Conservation (phyloP, 1,284 basidiomycete genomes). For the Melanopsichium pennsylvanicum region DNA sequence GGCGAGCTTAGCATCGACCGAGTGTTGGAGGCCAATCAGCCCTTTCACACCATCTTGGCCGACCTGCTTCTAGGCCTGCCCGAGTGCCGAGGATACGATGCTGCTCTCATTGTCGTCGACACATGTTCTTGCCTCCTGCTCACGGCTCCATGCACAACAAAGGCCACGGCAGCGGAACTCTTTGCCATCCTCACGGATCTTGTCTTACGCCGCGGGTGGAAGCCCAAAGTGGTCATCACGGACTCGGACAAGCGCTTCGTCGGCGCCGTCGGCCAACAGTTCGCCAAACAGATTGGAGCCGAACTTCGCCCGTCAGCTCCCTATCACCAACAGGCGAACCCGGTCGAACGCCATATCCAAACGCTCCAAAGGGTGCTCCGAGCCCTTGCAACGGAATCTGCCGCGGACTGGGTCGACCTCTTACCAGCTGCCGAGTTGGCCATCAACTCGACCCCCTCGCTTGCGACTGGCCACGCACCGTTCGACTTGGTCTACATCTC, state of each 20-base stretch:
- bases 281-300: background rate
- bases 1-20: background rate
- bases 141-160: background rate
- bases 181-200: background rate
- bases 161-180: background rate
- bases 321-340: constrained; percentile 3
- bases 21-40: background rate
- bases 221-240: background rate
- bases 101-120: background rate
- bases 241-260: background rate
- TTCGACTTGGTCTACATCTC: background rate
- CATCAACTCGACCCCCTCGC: background rate
- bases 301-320: background rate
- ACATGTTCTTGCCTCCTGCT: background rate
- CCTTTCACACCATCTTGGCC: background rate
- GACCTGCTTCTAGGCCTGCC: background rate
- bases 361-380: background rate
- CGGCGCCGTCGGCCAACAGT: background rate
- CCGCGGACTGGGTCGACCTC: background rate
- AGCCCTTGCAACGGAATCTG: background rate
- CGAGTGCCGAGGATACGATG: background rate
- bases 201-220: background rate
- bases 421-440: background rate
- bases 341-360: background rate
- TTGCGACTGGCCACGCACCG: background rate